Evolutionary conservation across 371 early-diverging fungal species (phyloP).

Genomic region (Mucor circinelloides): DNA sequence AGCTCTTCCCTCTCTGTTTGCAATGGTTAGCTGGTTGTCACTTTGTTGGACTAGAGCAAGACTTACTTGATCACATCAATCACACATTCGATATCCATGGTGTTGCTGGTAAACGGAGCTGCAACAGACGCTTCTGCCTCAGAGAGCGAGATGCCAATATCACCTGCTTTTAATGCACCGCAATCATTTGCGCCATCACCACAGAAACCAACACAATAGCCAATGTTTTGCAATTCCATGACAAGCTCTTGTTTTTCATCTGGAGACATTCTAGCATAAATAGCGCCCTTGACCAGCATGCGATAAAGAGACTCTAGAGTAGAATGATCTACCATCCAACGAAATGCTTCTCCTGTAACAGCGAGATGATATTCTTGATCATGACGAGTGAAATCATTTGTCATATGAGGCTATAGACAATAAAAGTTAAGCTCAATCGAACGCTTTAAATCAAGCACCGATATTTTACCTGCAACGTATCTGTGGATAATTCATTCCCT

Average conservation of each 20-base stretch:
- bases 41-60: neutral
- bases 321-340: slow-evolving; percentile 90
- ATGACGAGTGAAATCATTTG: neutral
- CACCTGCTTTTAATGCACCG: slow-evolving; percentile 97
- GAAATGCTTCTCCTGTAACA: slow-evolving; percentile 94
- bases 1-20: slow-evolving; percentile 90
- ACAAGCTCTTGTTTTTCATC: slow-evolving; percentile 97
- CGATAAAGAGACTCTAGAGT: slow-evolving; percentile 68
- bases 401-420: neutral
- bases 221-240: slow-evolving; percentile 83
- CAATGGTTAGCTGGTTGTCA: neutral
- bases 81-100: slow-evolving; percentile 90
- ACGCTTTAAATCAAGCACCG: neutral
- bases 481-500: slow-evolving; percentile 58
- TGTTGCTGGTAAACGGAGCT: slow-evolving; percentile 94
- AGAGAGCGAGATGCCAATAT: slow-evolving; percentile 97
- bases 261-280: slow-evolving; percentile 99
- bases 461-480: slow-evolving; percentile 59
- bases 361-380: slow-evolving; percentile 72
- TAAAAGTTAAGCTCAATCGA: neutral
- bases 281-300: slow-evolving; percentile 87
- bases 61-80: slow-evolving; percentile 82
- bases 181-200: slow-evolving; percentile 99
- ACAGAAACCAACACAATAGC: slow-evolving; percentile 94
- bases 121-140: slow-evolving; percentile 98